These are phyloP conservation scores for Berkeleyomyces basicola DNA, from an alignment of 2,329 filamentous ascomycete genomes.

Conservation along the genomic window DNA sequence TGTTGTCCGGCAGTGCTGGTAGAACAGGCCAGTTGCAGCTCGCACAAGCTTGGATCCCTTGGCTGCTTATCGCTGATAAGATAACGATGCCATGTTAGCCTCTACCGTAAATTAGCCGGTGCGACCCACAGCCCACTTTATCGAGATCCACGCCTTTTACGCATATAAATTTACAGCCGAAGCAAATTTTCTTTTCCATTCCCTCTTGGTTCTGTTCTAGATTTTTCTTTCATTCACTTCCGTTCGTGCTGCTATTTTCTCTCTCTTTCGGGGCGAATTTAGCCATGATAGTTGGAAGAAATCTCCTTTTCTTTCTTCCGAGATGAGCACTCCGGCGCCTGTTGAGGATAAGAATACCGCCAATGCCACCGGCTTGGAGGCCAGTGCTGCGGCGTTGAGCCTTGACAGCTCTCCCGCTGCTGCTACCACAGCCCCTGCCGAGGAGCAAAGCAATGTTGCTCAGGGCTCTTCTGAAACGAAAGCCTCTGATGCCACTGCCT, in stretches of 20 bases:
- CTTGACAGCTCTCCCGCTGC: not conserved
- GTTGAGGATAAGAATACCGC: slow-evolving; percentile 7
- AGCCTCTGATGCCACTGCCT: not conserved
- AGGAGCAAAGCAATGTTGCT: not conserved
- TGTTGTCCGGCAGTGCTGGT: too few species aligned
- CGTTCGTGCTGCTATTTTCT: slow-evolving; percentile 1
- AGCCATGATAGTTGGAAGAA: slow-evolving; percentile 9
- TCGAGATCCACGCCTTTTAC: not conserved
- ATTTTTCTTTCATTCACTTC: slow-evolving; percentile 6
- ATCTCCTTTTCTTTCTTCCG: slow-evolving; percentile 5
- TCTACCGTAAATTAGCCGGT: not conserved
- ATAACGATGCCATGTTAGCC: too few species aligned
- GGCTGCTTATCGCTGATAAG: slow-evolving; percentile 2
- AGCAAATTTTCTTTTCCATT: slow-evolving; percentile 4
- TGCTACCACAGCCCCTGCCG: not conserved
- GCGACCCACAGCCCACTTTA: slow-evolving; percentile 5
- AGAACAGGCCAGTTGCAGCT: not conserved
- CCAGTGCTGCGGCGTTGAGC: slow-evolving; percentile 5
- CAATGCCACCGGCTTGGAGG: slow-evolving; percentile 6
- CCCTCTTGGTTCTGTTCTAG: slow-evolving; percentile 6
- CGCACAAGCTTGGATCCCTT: slow-evolving; percentile 1
- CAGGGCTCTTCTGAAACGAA: slow-evolving; percentile 5
- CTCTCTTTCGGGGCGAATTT: slow-evolving; percentile 2
- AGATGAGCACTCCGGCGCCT: slow-evolving; percentile 13
- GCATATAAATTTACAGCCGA: not conserved